These are phyloP conservation scores for Vitellaria paradoxa DNA, from an alignment of 179 eudicot genomes.

Conservation along the genomic window DNA sequence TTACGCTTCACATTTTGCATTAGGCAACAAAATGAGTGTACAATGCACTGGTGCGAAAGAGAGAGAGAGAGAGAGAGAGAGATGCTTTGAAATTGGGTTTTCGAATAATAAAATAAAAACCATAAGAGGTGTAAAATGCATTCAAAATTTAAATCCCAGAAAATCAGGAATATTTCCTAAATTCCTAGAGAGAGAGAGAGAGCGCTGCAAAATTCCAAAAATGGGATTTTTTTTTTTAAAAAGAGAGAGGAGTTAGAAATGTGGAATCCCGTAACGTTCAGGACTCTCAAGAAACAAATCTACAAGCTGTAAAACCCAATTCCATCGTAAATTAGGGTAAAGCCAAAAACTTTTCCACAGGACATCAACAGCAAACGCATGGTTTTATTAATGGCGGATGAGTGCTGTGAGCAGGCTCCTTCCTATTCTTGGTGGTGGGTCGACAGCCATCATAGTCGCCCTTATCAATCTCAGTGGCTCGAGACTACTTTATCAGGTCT, in stretches of 20 bases:
- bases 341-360: neutral
- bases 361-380: neutral
- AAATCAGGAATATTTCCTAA: too few relatives aligned
- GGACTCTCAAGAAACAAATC: neutral
- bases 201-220: neutral
- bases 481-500: slow-evolving; percentile 10
- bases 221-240: neutral
- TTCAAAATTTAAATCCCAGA: too few relatives aligned
- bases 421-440: slow-evolving; percentile 19
- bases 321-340: neutral
- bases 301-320: too few relatives aligned
- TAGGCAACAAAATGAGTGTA: too few relatives aligned
- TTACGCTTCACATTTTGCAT: too few relatives aligned
- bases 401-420: neutral
- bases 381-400: neutral
- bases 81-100: too few relatives aligned
- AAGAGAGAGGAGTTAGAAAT: neutral
- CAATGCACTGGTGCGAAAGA: too few relatives aligned
- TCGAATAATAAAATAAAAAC: too few relatives aligned
- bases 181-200: neutral
- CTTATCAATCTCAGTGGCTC: slow-evolving; percentile 11
- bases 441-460: slow-evolving; percentile 5
- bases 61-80: too few relatives aligned
- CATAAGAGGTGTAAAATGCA: too few relatives aligned
- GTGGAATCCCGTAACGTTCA: neutral